Base-by-base conservation (phyloP, 23 red algal species). In the Gracilariopsis chorda region DNA sequence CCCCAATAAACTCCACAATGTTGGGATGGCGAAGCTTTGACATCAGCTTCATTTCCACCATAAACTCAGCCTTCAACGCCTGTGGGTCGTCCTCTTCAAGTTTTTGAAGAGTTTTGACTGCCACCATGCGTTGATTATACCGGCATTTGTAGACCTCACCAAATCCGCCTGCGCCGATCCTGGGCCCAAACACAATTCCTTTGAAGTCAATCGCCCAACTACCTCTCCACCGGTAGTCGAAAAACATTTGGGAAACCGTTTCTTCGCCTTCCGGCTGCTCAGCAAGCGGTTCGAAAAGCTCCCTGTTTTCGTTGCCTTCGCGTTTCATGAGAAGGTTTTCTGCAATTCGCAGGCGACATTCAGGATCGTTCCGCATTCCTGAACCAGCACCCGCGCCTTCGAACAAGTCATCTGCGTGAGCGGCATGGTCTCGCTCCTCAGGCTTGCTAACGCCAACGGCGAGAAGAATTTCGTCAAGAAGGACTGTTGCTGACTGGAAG, bases 41-140 rank as follows among this genome's bases (percentile, higher is more conserved):
- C 97, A 99, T 99, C 8, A 99, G 91, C 55, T 95, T 94, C 97
- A 99, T 99, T 53, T 99, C 97, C 16, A 94, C 97, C 86, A 91
- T 95, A 48, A 99, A 99, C 28, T 95, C 93, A 34, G 80, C 84
- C 63, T 96, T 84, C 45, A 92, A 51, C 20, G 82, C 84, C 48
- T 88, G 75, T 21, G 83, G 84, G 51, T 99, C 88, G 69, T 95
- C 93, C 60, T 95, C 97, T n/a, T 99, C 93, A 48, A 96, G 75
- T 33, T 91, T 88, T 71, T 94, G 90, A 57, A 99, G 77, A 9
- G 92, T 91, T 77, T 99, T 99, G n/a, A 96, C 93, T 1, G 97
- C 97, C 21, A 99, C 97, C 82, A 99, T 91, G 32, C 76, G 72
- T 48, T 91, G 47, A 28, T 93, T 78, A 41, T 87, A 80, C 37